Evolutionary conservation across 768 basidiomycete genomes (phyloP), one percentile per base, ranked within the genome.

Genomic region (Suillus discolor): DNA sequence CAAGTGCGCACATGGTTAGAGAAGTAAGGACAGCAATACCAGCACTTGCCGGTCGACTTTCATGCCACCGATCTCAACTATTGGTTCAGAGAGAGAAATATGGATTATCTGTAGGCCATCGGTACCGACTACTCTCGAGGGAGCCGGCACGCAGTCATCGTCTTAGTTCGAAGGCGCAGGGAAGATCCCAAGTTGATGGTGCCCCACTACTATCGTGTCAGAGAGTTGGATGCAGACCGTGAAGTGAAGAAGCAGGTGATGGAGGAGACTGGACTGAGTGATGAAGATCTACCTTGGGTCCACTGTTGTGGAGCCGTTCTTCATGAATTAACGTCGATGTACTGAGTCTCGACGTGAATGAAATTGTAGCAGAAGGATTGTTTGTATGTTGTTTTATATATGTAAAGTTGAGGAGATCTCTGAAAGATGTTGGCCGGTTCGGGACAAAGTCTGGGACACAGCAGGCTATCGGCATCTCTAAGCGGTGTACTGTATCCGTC

Each of bases 141-240:
- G n/a, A 31, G 53, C 20, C 1, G 12, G 53, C 28, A 57, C 12
- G 12, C 57, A 39, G 57, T 57, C 36, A 39, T 57, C 0, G 36
- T 57, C 7, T 23, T 57, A 15, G 55, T 20, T 38, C 55, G 55
- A 23, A 57, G 36, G 57, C 57, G 6, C 12, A 38, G 36, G 12
- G 57, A 57, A 57, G 57, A 57, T 57, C 36, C 36, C n/a, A 57
- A 57, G n/a, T 57, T n/a, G 36, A 38, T 36, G 6, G 36, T 38
- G 15, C 38, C 55, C 6, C 13, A 36, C 4, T 55, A 20, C 34
- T 57, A 38, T 57, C 55, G 55, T n/a, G 36, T 38, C 55, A 57
- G 55, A 23, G 55, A 57, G 55, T 36, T 36, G 20, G 34, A 38
- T 6, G n/a, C 12, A 8, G 55, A 57, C 20, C n/a, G 55, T 57